Evolutionary conservation across 768 basidiomycete species (phyloP).

Genomic region (Suillus weaverae): DNA sequence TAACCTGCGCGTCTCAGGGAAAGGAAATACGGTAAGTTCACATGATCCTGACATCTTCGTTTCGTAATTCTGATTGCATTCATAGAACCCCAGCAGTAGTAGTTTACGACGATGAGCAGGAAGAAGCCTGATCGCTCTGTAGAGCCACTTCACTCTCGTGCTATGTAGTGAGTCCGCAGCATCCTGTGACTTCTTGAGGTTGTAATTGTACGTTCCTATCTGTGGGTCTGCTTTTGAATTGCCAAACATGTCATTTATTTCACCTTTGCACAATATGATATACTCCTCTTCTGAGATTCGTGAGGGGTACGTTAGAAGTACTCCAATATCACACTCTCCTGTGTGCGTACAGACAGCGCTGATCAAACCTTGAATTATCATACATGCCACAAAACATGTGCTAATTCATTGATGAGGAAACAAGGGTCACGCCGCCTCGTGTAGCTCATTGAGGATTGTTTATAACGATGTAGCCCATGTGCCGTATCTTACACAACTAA

Average conservation of each 20-base stretch:
- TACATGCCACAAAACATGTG: conserved; percentile 4
- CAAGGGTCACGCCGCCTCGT: conserved; percentile 3
- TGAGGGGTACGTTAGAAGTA: not conserved
- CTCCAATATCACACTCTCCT: not conserved
- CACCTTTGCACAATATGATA: not conserved
- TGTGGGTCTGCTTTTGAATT: not conserved
- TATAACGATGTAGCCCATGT: not conserved
- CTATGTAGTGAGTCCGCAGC: not conserved
- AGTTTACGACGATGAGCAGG: conserved; percentile 28
- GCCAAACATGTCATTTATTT: not conserved
- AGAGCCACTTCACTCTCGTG: not conserved
- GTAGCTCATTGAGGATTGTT: not conserved
- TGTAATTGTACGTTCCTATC: conserved; percentile 5
- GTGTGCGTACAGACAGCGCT: not conserved
- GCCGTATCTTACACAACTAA: not conserved
- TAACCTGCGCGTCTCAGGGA: conserved; percentile 26
- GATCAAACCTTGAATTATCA: not conserved
- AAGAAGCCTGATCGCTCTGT: conserved; percentile 1
- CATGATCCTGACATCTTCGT: not conserved
- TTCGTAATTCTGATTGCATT: not conserved
- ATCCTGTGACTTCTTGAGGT: not conserved
- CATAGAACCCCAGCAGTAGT: conserved; percentile 29
- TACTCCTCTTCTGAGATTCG: not conserved
- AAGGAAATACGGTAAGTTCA: conserved; percentile 35
- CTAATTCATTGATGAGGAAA: not conserved